phyloP scores from a whole-genome alignment of 768 basidiomycete species.

The Tylopilus plumbeoviolaceoides region DNA sequence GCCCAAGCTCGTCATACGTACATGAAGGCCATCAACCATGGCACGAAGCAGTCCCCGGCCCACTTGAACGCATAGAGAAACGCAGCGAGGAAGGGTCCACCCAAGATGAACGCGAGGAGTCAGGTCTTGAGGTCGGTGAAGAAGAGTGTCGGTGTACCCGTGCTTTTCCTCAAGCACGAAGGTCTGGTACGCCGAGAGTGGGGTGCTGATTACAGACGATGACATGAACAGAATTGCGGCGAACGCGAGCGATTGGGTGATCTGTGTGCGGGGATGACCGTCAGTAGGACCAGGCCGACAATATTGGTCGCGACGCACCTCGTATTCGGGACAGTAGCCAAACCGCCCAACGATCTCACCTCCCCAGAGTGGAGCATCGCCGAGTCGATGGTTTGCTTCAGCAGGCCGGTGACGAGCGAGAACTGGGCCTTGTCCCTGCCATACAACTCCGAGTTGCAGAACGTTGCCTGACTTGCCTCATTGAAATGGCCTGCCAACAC shows the following conservation, averaged over 20 bases:
- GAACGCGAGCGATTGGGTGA: constrained; percentile 79
- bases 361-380: constrained; percentile 65
- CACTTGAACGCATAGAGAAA: constrained; percentile 95
- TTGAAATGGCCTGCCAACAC: constrained; percentile 71
- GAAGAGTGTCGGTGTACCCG: constrained; percentile 83
- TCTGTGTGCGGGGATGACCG: constrained; percentile 24
- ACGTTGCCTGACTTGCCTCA: constrained; percentile 60
- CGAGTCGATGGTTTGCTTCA: constrained; percentile 70
- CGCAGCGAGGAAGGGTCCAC: constrained; percentile 79
- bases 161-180: constrained; percentile 95
- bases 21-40: constrained; percentile 93
- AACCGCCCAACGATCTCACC: constrained; percentile 45
- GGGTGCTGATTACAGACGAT: constrained; percentile 66
- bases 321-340: constrained; percentile 69
- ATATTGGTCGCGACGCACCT: constrained; percentile 42
- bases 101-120: constrained; percentile 67
- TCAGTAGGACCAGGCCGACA: not conserved
- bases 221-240: constrained; percentile 56
- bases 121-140: constrained; percentile 79
- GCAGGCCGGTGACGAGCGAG: constrained; percentile 67
- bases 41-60: constrained; percentile 95
- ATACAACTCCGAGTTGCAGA: constrained; percentile 88
- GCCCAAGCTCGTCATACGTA: constrained; percentile 31
- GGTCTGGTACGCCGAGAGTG: constrained; percentile 78
- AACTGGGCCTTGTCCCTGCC: constrained; percentile 88